Evolutionary conservation across 768 basidiomycete species (phyloP).

Genomic region (Kwoniella newhampshirensis): DNA sequence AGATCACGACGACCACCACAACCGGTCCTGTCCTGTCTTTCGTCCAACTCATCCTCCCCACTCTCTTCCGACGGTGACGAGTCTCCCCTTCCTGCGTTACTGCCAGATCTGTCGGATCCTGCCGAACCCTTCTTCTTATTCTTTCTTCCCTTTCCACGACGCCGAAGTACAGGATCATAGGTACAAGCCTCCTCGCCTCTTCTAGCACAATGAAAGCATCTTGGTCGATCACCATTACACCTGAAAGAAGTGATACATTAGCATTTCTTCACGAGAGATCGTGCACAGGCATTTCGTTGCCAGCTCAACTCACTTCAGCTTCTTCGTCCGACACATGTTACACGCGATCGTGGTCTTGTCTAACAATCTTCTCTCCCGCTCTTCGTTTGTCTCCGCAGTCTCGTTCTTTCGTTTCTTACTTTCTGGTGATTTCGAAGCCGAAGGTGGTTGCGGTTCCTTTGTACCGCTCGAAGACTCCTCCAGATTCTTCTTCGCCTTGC

Average conservation of each 20-base stretch:
- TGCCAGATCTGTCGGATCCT: neutral
- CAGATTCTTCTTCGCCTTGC: neutral
- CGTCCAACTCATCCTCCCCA: neutral
- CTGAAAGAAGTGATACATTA: too few relatives aligned
- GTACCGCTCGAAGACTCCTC: too few relatives aligned
- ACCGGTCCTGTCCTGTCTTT: neutral
- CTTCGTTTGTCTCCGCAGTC: constrained; percentile 1
- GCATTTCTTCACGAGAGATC: neutral
- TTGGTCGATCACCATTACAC: constrained; percentile 51
- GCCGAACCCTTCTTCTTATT: constrained; percentile 32
- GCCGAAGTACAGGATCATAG: constrained; percentile 48
- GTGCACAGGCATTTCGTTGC: too few relatives aligned
- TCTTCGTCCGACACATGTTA: constrained; percentile 40
- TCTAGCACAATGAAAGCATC: constrained; percentile 48
- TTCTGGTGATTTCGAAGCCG: neutral
- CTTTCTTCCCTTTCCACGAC: constrained; percentile 53
- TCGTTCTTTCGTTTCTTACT: constrained; percentile 8
- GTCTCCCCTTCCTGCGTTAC: constrained; percentile 5
- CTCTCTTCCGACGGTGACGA: neutral
- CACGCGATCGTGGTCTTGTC: constrained; percentile 40
- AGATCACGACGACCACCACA: constrained; percentile 3
- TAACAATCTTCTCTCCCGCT: constrained; percentile 18
- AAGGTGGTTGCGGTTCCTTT: too few relatives aligned
- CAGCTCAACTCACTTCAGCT: constrained; percentile 39
- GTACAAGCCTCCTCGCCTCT: constrained; percentile 42